Base-by-base conservation (phyloP, 2,329 filamentous ascomycete genomes). In the Trichothecium roseum region DNA sequence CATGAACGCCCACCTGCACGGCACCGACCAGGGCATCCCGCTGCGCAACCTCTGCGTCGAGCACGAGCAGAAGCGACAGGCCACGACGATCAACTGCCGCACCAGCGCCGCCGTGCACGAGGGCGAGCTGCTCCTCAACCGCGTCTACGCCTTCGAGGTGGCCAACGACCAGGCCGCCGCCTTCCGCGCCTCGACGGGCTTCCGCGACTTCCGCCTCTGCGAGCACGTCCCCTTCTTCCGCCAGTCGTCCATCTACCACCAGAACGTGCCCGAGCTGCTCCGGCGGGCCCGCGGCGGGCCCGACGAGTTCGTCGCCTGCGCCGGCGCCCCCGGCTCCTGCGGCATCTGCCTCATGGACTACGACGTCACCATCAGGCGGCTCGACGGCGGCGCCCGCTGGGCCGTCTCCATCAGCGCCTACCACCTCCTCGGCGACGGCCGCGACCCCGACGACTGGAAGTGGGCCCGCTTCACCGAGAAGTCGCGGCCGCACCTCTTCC, bases 391-490 rank as follows among this genome's bases (percentile, higher is more conserved):
- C 17, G 22, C 17, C 5, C 26, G 32, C 3, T 44, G 43, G 39
- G 17, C 24, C 17, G 32, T 47, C 28, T 39, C 24, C 34, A 43
- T 45, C 36, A 28, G 22, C 18, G 43, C 43, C 17, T 42, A 39
- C 30, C 44, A 48, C 44, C 41, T 43, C 35, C 42, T 48, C 12
- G 45, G 45, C 9, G 37, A 36, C 35, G 44, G 45, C 30, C 43
- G 45, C n/a, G 40, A 43, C 7, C 44, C 45, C 5, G 36, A 43
- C 14, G 45, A 47, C 32, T 48, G 45, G 45, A 48, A 47, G 36
- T 48, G 46, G 46, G 44, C 46, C n/a, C 38, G 46, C n/a, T 48
- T 48, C 40, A 43, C 44, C 26, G 46, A 48, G 37, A 30, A 37
- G 20, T 28, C 27, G 33, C 40, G 42, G 7, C 40, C 42, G 8